Evolutionary conservation across 208 protist species (phyloP).

Genomic region (Wallacemonas collosoma): DNA sequence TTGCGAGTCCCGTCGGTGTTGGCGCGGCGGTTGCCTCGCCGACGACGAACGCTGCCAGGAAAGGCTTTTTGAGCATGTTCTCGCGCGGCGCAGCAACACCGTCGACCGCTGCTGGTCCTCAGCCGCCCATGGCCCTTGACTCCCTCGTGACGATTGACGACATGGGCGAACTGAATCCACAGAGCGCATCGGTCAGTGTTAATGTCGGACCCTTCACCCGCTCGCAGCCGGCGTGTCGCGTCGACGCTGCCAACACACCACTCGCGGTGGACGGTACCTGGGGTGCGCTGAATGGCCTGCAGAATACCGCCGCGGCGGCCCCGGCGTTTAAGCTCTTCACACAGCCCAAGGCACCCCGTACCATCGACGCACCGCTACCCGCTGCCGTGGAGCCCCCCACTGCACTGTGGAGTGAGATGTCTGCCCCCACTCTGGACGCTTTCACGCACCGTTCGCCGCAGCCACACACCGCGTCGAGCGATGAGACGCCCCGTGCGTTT

Average conservation of each 20-base stretch:
- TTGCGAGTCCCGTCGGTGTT: slow-evolving; percentile 11
- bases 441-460: slow-evolving; percentile 23
- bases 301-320: slow-evolving; percentile 4
- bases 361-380: slow-evolving; percentile 29
- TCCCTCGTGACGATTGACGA: slow-evolving; percentile 33
- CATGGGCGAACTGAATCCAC: neutral
- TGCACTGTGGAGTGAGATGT: slow-evolving; percentile 49
- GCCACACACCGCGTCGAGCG: slow-evolving; percentile 8
- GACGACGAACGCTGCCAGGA: slow-evolving; percentile 6
- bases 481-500: slow-evolving; percentile 7
- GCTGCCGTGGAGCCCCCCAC: slow-evolving; percentile 26
- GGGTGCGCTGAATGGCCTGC: slow-evolving; percentile 12
- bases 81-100: slow-evolving; percentile 22
- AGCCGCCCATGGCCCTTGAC: slow-evolving; percentile 37
- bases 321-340: slow-evolving; percentile 15
- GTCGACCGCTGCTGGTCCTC: neutral
- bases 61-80: slow-evolving; percentile 45
- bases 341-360: slow-evolving; percentile 12
- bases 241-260: neutral
- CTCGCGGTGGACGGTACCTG: slow-evolving; percentile 11
- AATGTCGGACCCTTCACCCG: slow-evolving; percentile 3
- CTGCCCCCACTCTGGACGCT: slow-evolving; percentile 44
- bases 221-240: neutral
- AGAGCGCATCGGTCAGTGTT: neutral
- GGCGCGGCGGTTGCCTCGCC: neutral